Base-by-base conservation (phyloP, 371 early-diverging fungal species). In the Lichtheimia ornata region DNA sequence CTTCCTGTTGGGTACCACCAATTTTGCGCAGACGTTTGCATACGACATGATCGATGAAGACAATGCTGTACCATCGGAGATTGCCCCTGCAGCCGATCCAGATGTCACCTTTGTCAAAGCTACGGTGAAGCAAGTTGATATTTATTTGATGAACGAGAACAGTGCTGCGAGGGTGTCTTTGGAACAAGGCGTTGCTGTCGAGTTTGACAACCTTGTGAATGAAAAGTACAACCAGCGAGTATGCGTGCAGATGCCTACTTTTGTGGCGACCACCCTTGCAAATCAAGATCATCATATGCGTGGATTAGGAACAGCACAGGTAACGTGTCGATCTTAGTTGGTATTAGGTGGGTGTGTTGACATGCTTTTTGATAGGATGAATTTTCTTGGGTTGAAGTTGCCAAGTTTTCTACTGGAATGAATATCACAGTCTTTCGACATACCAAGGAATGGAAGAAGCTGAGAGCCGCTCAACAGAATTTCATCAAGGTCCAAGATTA, bases 331-430 rank as follows among this genome's bases (percentile, higher is more conserved):
- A 14, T 11, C 20, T 27, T 20, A 20, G 30, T 22, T 24, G 22
- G 44, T 42, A 40, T 13, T 14, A 6, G 22, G 12, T 35, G 2
- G 11, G 28, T 7, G 9, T 2, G 35, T 2, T 35, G 35, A 35
- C 35, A 35, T 35, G 35, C 35, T 18, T 14, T 44, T 56, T 43
- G 5, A 22, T 17, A 61, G 61, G 43, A 18, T 15, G 63, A 75
- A 22, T 77, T 79, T 52, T 81, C 88, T 2, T 92, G 91, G 91
- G 85, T 86, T 0, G 92, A 93, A 64, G 88, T 91, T 0, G 89
- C 91, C 0, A 84, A 74, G 28, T 60, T 83, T 5, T 81, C 85
- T 24, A 74, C 82, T 4, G 86, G 87, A 0, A 65, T 90, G 41
- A 84, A 88, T 47, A 62, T 89, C 4, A 84, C 88, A 3, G 61